Conservation (phyloP, 1,139 yeast genomes). For the Kurtzmaniella quercitrusa region DNA sequence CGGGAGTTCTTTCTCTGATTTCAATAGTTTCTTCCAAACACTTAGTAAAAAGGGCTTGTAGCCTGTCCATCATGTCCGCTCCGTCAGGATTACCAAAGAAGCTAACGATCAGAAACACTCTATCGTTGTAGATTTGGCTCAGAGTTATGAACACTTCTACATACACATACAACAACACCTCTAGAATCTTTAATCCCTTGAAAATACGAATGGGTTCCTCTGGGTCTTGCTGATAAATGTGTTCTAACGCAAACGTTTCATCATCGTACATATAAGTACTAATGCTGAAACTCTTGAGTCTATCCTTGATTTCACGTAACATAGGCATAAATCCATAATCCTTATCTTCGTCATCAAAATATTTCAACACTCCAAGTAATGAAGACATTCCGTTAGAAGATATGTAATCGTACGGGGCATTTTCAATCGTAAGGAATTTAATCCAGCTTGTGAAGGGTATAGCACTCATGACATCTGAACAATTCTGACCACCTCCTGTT, state of each 20-base stretch:
- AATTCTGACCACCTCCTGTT: conserved; percentile 46
- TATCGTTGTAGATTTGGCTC: neutral
- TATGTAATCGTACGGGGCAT: conserved; percentile 59
- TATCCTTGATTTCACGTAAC: conserved; percentile 12
- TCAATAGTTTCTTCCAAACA: conserved; percentile 54
- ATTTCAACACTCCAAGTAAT: conserved; percentile 48
- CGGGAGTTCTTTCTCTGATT: conserved; percentile 45
- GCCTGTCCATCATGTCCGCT: conserved; percentile 10
- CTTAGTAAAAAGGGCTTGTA: conserved; percentile 46
- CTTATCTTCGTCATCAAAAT: conserved; percentile 53
- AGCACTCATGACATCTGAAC: conserved; percentile 32
- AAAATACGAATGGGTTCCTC: conserved; percentile 7
- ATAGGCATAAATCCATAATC: conserved; percentile 41
- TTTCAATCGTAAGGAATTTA: conserved; percentile 35
- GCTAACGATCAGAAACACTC: neutral
- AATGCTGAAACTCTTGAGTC: conserved; percentile 5
- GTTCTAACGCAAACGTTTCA: neutral
- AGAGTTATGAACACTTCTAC: neutral
- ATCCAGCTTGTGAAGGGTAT: conserved; percentile 45
- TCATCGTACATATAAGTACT: neutral
- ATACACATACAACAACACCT: conserved; percentile 4
- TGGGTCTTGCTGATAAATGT: neutral
- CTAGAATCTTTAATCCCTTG: conserved; percentile 12
- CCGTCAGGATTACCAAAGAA: conserved; percentile 14
- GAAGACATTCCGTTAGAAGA: conserved; percentile 53